Percentiles rank a stretch among this genome's conserved stretches.
phyloP scores from a whole-genome alignment of 768 basidiomycete species.

The Tricholoma hemisulphureum region DNA sequence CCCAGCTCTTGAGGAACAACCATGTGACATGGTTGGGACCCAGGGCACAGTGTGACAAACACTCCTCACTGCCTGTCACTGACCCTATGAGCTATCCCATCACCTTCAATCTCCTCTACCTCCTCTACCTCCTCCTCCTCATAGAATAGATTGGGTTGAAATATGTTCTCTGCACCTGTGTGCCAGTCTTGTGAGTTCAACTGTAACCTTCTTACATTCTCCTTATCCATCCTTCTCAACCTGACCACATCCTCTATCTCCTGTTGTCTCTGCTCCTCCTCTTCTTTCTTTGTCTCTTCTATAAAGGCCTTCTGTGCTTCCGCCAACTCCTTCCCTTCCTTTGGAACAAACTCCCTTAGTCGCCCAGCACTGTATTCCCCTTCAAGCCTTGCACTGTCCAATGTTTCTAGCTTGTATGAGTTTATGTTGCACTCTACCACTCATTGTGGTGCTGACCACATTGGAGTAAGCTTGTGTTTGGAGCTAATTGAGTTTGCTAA shows the following conservation, averaged over 20 bases:
- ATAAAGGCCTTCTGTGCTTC: slow-evolving; percentile 11
- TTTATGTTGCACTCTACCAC: neutral
- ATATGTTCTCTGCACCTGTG: neutral
- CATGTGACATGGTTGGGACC: too few species aligned
- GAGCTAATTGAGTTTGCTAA: slow-evolving; percentile 25
- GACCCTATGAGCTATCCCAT: too few species aligned
- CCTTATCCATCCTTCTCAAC: neutral
- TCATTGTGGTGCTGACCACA: slow-evolving; percentile 26
- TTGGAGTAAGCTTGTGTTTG: slow-evolving; percentile 26
- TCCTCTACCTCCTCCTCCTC: neutral
- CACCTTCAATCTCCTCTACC: too few species aligned
- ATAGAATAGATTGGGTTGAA: neutral
- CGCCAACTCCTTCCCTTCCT: slow-evolving; percentile 16
- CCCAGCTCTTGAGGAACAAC: too few species aligned
- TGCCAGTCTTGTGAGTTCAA: too few species aligned
- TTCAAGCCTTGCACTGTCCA: neutral
- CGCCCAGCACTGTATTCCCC: slow-evolving; percentile 17
- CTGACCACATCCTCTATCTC: neutral
- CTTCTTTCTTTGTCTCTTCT: neutral
- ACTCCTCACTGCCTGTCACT: too few species aligned
- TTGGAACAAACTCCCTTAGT: slow-evolving; percentile 18
- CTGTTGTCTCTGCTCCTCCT: neutral
- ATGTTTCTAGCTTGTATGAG: slow-evolving; percentile 1
- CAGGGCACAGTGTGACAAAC: too few species aligned
- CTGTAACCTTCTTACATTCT: neutral